These are phyloP conservation scores for Nyctanthes arbortristis DNA, from an alignment of 257 asterid species.

Conservation along the genomic window DNA sequence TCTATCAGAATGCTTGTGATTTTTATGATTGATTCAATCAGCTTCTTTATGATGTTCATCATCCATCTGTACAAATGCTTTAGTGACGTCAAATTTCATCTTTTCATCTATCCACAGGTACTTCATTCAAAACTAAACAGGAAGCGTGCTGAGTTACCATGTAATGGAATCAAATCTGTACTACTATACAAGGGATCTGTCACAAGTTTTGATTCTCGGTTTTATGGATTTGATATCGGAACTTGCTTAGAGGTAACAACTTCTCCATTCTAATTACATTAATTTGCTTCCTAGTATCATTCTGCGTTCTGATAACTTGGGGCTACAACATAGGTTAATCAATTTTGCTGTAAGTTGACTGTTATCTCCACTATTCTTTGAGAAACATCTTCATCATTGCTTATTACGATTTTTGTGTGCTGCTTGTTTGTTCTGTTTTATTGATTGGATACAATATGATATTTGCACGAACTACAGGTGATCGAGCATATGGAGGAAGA, in stretches of 20 bases:
- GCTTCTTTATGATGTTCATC: not conserved
- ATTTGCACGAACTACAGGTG: conserved; percentile 49
- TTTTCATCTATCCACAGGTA: conserved; percentile 47
- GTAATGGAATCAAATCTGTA: conserved; percentile 60
- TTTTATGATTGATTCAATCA: not conserved
- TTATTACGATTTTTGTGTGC: not conserved
- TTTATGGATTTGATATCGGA: conserved; percentile 77
- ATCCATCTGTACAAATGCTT: not conserved
- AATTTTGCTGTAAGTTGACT: not conserved
- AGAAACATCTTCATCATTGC: not conserved
- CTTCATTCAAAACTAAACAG: conserved; percentile 71
- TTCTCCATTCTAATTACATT: conserved; percentile 4
- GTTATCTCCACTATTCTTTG: not conserved
- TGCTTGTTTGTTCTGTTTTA: not conserved
- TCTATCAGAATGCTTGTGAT: not conserved
- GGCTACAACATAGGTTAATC: not conserved
- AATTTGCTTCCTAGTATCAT: not conserved
- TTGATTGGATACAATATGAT: conserved; percentile 7
- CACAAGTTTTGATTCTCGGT: conserved; percentile 62
- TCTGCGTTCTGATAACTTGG: not conserved
- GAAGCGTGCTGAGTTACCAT: conserved; percentile 42
- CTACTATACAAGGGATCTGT: conserved; percentile 78
- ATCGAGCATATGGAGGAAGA: conserved; percentile 97
- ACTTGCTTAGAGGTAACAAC: conserved; percentile 92
- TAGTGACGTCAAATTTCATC: not conserved